phyloP scores from a whole-genome alignment of 169 alveolate genomes.

The Eimeria nieschulzi region DNA sequence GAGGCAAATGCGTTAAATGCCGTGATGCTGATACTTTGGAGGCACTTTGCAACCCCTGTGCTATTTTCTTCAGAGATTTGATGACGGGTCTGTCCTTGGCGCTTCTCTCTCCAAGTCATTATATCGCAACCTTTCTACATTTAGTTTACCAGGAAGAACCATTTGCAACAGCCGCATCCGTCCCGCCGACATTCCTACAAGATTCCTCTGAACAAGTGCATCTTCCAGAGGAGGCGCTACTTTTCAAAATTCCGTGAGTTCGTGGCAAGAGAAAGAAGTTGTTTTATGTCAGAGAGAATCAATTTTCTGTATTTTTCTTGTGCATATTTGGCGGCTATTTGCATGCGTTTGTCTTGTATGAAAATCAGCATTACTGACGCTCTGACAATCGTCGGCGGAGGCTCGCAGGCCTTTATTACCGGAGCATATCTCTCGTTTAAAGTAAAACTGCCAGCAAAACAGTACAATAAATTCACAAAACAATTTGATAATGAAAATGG shows the following conservation, averaged over 20 bases:
- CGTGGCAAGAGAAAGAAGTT: not conserved
- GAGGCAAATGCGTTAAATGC: too few species aligned
- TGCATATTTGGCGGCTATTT: too few species aligned
- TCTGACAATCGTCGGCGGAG: too few species aligned
- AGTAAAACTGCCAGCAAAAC: not conserved
- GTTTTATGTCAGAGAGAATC: too few species aligned
- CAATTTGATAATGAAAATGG: not conserved
- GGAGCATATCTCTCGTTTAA: constrained; percentile 1
- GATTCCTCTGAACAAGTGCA: not conserved
- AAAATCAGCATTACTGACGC: too few species aligned
- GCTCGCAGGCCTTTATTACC: not conserved
- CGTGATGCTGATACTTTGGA: too few species aligned
- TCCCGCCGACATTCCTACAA: not conserved
- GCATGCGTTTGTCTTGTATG: too few species aligned
- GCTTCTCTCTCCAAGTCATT: not conserved
- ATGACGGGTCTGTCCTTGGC: not conserved
- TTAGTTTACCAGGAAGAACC: not conserved
- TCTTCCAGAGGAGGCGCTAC: constrained; percentile 9
- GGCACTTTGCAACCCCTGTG: too few species aligned
- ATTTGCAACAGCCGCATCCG: not conserved
- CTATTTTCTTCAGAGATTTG: not conserved
- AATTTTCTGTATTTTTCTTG: too few species aligned
- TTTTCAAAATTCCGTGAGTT: not conserved
- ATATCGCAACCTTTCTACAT: not conserved
- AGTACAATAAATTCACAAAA: too few species aligned